phyloP scores from a whole-genome alignment of 225 moss, liverwort and hornwort genomes.

The Climacium dendroides region DNA sequence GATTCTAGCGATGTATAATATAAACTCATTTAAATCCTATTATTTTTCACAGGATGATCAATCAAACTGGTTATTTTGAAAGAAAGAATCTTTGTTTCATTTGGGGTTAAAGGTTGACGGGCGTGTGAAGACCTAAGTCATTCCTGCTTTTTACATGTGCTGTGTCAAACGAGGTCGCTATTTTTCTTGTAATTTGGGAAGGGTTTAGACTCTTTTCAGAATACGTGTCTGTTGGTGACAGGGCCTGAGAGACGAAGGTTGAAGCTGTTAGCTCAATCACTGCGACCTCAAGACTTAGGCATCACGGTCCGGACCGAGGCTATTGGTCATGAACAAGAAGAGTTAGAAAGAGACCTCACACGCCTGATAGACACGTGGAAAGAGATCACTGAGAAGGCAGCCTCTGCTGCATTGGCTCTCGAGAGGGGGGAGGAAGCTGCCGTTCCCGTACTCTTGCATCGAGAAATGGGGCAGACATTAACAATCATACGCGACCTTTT shows the following conservation, averaged over 20 bases:
- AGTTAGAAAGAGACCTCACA: conserved; percentile 74
- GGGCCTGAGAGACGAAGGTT: conserved; percentile 90
- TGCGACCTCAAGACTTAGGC: conserved; percentile 66
- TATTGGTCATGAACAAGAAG: conserved; percentile 62
- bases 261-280: conserved; percentile 58
- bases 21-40: not conserved
- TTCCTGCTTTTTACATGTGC: not conserved
- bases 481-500: conserved; percentile 87
- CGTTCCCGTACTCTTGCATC: conserved; percentile 75
- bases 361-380: conserved; percentile 81
- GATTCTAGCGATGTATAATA: not conserved
- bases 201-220: not conserved
- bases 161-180: not conserved
- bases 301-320: conserved; percentile 88
- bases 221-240: conserved; percentile 13
- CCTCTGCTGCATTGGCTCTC: conserved; percentile 54
- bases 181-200: not conserved
- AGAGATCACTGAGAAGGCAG: conserved; percentile 69
- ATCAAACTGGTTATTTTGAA: not conserved
- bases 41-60: not conserved
- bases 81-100: not conserved
- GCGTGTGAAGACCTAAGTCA: not conserved
- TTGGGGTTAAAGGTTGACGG: not conserved
- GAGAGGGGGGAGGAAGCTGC: conserved; percentile 70
- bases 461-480: conserved; percentile 97